phyloP scores from a whole-genome alignment of 1,139 yeast species.

The Candida frijolesensis region DNA sequence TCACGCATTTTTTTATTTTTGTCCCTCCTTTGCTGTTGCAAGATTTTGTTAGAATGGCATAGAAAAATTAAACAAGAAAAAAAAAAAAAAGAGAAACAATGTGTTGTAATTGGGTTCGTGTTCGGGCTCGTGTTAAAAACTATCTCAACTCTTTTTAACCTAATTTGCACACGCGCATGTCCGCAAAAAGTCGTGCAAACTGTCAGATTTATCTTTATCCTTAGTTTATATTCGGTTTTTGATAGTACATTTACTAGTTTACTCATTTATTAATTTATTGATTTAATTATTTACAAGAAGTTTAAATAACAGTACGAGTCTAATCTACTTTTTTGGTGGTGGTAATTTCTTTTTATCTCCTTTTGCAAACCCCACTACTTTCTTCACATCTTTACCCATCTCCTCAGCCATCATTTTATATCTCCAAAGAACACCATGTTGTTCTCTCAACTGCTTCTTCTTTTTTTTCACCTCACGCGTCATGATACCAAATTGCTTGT shows the following conservation, averaged over 20 bases:
- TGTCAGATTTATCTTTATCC: too few relatives aligned
- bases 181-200: too few relatives aligned
- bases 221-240: too few relatives aligned
- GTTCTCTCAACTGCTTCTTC: constrained; percentile 37
- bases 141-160: constrained; percentile 1
- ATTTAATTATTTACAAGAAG: constrained; percentile 8
- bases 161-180: too few relatives aligned
- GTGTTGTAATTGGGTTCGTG: neutral
- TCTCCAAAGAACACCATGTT: constrained; percentile 45
- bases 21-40: neutral
- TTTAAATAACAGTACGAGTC: neutral
- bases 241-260: too few relatives aligned
- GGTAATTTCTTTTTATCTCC: constrained; percentile 1
- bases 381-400: constrained; percentile 31
- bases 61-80: neutral
- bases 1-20: constrained; percentile 1
- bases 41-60: too few relatives aligned
- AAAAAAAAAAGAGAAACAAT: neutral
- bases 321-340: constrained; percentile 9
- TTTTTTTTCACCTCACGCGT: constrained; percentile 42
- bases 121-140: neutral
- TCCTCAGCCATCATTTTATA: constrained; percentile 43
- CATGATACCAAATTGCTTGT: constrained; percentile 49
- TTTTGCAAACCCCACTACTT: constrained; percentile 22
- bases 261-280: neutral